Conservation (phyloP, 768 basidiomycete genomes). For the Imleria badia region DNA sequence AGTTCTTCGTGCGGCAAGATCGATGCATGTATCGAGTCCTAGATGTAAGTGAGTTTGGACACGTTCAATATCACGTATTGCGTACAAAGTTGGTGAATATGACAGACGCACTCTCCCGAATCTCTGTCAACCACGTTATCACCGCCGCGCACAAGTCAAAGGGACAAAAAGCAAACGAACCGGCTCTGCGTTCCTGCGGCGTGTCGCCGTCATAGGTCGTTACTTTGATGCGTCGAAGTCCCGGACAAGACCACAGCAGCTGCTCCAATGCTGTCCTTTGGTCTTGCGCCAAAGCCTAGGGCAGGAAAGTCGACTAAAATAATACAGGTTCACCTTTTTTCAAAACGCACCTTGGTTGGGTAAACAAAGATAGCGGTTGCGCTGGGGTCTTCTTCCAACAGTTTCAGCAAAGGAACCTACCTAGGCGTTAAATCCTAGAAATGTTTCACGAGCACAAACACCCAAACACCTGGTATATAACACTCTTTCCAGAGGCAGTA, state of each 20-base stretch:
- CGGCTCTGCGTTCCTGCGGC: conserved; percentile 59
- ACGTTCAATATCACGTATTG: background rate
- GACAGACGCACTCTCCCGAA: conserved; percentile 72
- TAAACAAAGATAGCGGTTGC: conserved; percentile 83
- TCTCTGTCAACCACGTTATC: conserved; percentile 38
- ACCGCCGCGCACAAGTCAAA: background rate
- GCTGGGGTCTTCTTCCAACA: conserved; percentile 57
- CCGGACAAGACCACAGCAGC: conserved; percentile 56
- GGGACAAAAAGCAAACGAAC: conserved; percentile 34
- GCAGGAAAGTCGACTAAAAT: background rate
- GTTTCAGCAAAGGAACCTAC: conserved; percentile 69
- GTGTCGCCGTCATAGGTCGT: conserved; percentile 92
- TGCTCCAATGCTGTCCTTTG: conserved; percentile 72
- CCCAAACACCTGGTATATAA: conserved; percentile 74
- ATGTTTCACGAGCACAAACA: background rate
- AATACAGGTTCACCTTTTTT: background rate
- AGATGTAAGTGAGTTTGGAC: background rate
- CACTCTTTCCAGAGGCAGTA: conserved; percentile 87
- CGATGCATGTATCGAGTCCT: conserved; percentile 86
- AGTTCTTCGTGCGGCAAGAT: conserved; percentile 81
- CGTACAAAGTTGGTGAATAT: conserved; percentile 90
- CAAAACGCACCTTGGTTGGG: conserved; percentile 73
- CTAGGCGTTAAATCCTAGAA: background rate
- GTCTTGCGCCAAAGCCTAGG: conserved; percentile 85
- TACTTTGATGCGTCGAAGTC: conserved; percentile 62